These are phyloP conservation scores for Xylariaceae sp. DNA, from an alignment of 2,329 filamentous ascomycete genomes.

Conservation along the genomic window DNA sequence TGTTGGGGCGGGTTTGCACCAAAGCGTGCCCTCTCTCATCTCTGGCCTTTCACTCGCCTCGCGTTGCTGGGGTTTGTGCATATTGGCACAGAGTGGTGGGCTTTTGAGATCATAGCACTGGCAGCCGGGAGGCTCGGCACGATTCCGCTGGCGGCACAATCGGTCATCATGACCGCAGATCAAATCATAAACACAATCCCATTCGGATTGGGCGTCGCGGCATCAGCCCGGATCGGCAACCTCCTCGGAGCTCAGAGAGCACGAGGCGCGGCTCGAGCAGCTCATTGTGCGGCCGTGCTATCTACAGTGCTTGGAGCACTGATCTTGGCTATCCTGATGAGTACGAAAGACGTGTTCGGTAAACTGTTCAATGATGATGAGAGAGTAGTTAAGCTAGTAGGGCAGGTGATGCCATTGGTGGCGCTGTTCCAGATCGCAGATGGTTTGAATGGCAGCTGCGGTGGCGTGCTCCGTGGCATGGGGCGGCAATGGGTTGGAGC, in stretches of 20 bases:
- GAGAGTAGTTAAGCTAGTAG: slow-evolving; percentile 67
- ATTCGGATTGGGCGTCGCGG: slow-evolving; percentile 80
- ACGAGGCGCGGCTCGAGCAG: slow-evolving; percentile 63
- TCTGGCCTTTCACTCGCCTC: slow-evolving; percentile 67
- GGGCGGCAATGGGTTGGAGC: slow-evolving; percentile 83
- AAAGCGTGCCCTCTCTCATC: slow-evolving; percentile 60
- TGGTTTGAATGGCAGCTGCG: slow-evolving; percentile 79
- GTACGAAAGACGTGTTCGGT: slow-evolving; percentile 68
- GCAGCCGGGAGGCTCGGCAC: slow-evolving; percentile 78
- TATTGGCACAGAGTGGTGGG: slow-evolving; percentile 92
- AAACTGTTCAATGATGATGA: slow-evolving; percentile 77
- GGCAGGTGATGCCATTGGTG: slow-evolving; percentile 77
- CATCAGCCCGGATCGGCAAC: slow-evolving; percentile 74
- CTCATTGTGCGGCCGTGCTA: slow-evolving; percentile 70
- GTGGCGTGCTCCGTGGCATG: slow-evolving; percentile 77
- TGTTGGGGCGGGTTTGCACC: slow-evolving; percentile 75
- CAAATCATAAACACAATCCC: slow-evolving; percentile 83
- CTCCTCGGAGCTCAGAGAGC: slow-evolving; percentile 67
- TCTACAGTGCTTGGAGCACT: slow-evolving; percentile 64
- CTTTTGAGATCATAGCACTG: slow-evolving; percentile 84
- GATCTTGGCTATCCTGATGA: slow-evolving; percentile 67
- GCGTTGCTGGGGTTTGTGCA: slow-evolving; percentile 75
- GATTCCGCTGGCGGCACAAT: slow-evolving; percentile 74
- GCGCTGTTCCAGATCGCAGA: slow-evolving; percentile 89
- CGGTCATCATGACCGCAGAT: slow-evolving; percentile 85